phyloP scores from a whole-genome alignment of 176 grass and related monocot species.

The Sorghum bicolor region DNA sequence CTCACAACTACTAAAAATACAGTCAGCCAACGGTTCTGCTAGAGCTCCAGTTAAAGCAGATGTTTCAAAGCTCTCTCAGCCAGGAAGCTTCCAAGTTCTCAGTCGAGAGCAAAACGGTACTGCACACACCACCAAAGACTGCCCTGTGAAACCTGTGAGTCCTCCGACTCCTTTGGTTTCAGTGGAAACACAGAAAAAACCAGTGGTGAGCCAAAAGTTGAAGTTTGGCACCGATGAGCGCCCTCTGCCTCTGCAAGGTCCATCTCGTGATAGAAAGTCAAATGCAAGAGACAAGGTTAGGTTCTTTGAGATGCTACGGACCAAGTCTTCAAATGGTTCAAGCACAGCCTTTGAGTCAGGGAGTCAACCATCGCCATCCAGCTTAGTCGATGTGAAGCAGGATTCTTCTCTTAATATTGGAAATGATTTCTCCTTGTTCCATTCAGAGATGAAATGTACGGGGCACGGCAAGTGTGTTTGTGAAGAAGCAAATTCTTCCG shows the following conservation, averaged over 20 bases:
- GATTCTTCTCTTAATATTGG: conserved; percentile 27
- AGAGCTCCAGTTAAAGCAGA: conserved; percentile 51
- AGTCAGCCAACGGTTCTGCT: conserved; percentile 21
- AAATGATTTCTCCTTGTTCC: not conserved
- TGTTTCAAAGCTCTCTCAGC: conserved; percentile 44
- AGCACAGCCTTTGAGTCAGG: conserved; percentile 31
- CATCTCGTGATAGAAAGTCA: conserved; percentile 48
- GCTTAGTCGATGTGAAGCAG: conserved; percentile 26
- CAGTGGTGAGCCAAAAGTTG: conserved; percentile 38
- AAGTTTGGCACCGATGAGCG: conserved; percentile 23
- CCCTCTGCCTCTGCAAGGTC: conserved; percentile 34
- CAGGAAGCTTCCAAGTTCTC: conserved; percentile 62
- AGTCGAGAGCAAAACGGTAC: conserved; percentile 49
- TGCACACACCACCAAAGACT: conserved; percentile 38
- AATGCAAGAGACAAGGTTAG: conserved; percentile 43
- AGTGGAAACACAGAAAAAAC: conserved; percentile 33
- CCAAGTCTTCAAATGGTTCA: conserved; percentile 48
- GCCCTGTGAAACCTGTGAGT: conserved; percentile 30
- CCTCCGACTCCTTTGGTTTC: conserved; percentile 30
- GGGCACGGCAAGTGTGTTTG: conserved; percentile 38
- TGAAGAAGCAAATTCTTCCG: conserved; percentile 46
- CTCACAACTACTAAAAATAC: conserved; percentile 31
- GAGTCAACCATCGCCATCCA: conserved; percentile 28
- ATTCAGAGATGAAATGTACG: conserved; percentile 32
- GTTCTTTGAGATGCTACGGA: conserved; percentile 50